phyloP scores from a whole-genome alignment of 176 grass and related monocot genomes.

The Carex kokanica region DNA sequence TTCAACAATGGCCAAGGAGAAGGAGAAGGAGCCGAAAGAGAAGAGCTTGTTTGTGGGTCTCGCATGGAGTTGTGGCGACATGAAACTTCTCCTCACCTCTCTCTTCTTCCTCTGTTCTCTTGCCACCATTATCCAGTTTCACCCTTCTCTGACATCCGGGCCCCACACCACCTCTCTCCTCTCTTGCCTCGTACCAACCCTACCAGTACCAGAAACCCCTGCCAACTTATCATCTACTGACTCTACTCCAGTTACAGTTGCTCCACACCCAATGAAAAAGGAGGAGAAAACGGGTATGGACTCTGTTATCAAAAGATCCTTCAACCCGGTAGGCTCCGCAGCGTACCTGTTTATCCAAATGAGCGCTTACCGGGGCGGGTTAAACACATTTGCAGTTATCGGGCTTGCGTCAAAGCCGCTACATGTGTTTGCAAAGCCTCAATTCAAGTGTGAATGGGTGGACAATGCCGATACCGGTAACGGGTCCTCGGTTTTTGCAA shows the following conservation, averaged over 20 bases:
- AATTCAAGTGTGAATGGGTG: constrained; percentile 85
- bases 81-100: constrained; percentile 71
- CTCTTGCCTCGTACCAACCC: constrained; percentile 15
- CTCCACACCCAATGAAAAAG: not conserved
- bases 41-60: constrained; percentile 31
- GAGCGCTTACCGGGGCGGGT: constrained; percentile 81
- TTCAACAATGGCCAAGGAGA: constrained; percentile 41
- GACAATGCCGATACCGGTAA: constrained; percentile 22
- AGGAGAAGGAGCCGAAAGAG: constrained; percentile 24
- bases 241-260: not conserved
- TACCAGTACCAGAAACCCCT: not conserved
- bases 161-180: constrained; percentile 22
- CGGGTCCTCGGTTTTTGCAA: constrained; percentile 21
- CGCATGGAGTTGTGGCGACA: constrained; percentile 48
- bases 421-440: constrained; percentile 65
- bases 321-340: constrained; percentile 59
- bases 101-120: constrained; percentile 62
- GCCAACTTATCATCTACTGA: not conserved
- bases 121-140: constrained; percentile 58
- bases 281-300: constrained; percentile 18
- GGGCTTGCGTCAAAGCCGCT: constrained; percentile 81
- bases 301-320: constrained; percentile 51
- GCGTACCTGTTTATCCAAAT: constrained; percentile 90
- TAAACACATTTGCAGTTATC: constrained; percentile 58
- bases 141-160: constrained; percentile 43